Evolutionary conservation across 768 basidiomycete species (phyloP), one percentile per base, ranked within the genome.

Genomic region (Trametes cinnabarina): DNA sequence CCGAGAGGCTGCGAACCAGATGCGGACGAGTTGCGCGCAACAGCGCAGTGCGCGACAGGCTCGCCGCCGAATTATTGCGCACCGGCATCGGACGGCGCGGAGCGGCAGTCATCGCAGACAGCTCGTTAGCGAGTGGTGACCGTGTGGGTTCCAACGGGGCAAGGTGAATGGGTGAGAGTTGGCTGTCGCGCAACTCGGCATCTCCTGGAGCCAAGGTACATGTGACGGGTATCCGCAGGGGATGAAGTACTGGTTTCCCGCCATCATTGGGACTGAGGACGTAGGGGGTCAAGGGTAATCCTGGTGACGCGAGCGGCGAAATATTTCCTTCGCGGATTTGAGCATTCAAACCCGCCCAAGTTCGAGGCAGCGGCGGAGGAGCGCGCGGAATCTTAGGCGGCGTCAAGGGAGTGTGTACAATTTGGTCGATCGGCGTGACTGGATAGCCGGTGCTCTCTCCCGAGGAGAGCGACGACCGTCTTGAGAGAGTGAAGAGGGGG

Each of bases 311-410:
- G 2, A 57, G 43, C 1, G 60, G 60, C 0, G 60, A 61, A 2
- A 47, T n/a, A 2, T 57, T 55, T 4, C 43, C 40, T 8, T 11
- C 39, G 2, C 35, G 59, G 15, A 54, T 51, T 34, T 48, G 60
- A 10, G 51, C 51, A n/a, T 61, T 56, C 11, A 57, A 22, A 9
- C 50, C 22, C 7, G 55, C 50, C 60, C 60, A 61, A 0, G 50
- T 53, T 5, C 60, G 60, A 14, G 60, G 55, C 7, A 55, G 22
- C 23, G 51, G 41, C 3, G 55, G 60, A 23, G n/a, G 43, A 12
- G 47, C 28, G 7, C 60, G 60, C 3, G 60, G 60, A 23, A 61
- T 40, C 40, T 51, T 61, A 8, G 60, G 60, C 4, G 60, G 60
- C 2, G 50, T 37, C 4, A 51, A 51, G 14, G 60, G 60, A 1